Evolutionary conservation across 1,284 basidiomycete species (phyloP), one percentile per base, ranked within the genome.

Genomic region (Omphalotus olearius): DNA sequence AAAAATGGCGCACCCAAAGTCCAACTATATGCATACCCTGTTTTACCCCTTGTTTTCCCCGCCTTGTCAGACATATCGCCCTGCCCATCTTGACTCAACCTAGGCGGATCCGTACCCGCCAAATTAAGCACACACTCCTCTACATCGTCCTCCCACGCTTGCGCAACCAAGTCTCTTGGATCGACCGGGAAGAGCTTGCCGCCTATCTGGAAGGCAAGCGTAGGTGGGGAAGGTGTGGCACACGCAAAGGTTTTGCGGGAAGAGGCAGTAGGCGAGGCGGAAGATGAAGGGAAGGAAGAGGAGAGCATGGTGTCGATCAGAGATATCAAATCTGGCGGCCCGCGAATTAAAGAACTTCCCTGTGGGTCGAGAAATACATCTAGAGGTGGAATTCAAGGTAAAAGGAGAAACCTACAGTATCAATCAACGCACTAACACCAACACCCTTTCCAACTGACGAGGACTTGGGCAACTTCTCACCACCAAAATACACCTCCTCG

Each of bases 1-100:
- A 81, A 57, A 52, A 80, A 80, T 6, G 79, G 76, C 54, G 69
- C 69, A 3, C 79, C 79, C 39, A 81, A 60, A 64, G 73, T 80
- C 79, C 79, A 81, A 51, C 72, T 74, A 53, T 76, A 79, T 41
- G 75, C 58, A 52, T 76, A 78, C 11, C 75, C 75, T 45, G 66
- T 62, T 23, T 61, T 56, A n/a, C 10, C 10, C 51, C 16, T 3
- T 6, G 14, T 5, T 17, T 17, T 44, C 53, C 30, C 30, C 30
- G 7, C 13, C 30, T 13, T 33, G 7, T 33, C 3, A 10, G 18
- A 61, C 56, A 18, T 38, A 16, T 14, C 14, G 70, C 4, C 68
- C 52, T 49, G 6, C n/a, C 51, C 16, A 4, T 20, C 18, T 5
- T 17, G 11, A 43, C 53, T 37, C 35, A 17, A 40, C 14, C 30